These are phyloP conservation scores for Exophiala sp. DNA, from an alignment of 2,329 filamentous ascomycete species.

Conservation along the genomic window DNA sequence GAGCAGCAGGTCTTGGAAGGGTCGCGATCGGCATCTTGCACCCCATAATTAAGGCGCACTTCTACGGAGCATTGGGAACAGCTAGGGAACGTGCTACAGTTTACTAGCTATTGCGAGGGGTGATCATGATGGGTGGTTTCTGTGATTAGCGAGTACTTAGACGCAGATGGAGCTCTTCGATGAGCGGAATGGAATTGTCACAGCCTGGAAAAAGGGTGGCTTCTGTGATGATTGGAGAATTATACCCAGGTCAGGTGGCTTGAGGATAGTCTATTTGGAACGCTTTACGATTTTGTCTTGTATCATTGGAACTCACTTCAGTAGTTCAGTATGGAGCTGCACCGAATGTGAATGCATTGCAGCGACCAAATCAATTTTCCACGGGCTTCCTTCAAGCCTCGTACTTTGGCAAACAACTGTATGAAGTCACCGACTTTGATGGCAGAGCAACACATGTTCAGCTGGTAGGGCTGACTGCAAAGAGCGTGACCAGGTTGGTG, in stretches of 20 bases:
- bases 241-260: too few species aligned
- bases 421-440: not conserved
- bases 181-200: not conserved
- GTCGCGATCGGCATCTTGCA: not conserved
- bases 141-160: slow-evolving; percentile 3
- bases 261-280: too few species aligned
- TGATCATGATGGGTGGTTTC: not conserved
- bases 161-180: slow-evolving; percentile 2
- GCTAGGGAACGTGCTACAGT: not conserved
- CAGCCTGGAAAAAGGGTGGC: not conserved
- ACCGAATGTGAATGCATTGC: too few species aligned
- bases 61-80: not conserved
- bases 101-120: slow-evolving; percentile 1
- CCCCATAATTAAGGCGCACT: too few species aligned
- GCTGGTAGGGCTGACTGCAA: not conserved
- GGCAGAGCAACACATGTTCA: not conserved
- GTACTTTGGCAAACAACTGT: too few species aligned
- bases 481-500: not conserved
- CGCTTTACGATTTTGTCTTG: too few species aligned
- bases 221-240: not conserved
- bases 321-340: too few species aligned
- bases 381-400: too few species aligned
- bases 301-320: too few species aligned
- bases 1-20: not conserved
- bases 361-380: too few species aligned